A percentile compares a stretch with the other conserved stretches of the same genome.
These are phyloP conservation scores for Oryza meridionalis DNA, from an alignment of 176 grass and related monocot species.

Conservation along the genomic window DNA sequence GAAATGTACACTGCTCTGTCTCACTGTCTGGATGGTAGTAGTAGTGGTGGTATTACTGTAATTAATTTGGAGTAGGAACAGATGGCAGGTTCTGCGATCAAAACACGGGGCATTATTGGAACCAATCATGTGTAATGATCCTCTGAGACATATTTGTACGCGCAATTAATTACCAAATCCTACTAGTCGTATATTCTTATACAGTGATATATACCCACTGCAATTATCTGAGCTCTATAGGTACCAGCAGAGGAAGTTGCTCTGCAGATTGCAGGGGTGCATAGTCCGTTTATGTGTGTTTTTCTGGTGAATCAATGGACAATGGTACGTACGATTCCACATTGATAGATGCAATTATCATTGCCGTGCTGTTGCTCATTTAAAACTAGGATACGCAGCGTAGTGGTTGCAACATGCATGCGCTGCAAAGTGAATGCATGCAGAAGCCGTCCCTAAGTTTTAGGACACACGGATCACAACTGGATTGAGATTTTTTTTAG, in stretches of 20 bases:
- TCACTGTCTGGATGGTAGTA: neutral
- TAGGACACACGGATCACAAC: neutral
- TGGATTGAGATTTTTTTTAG: neutral
- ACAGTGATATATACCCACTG: neutral
- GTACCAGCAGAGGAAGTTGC: neutral
- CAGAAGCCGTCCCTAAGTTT: neutral
- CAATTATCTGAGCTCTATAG: neutral
- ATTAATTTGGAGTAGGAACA: neutral
- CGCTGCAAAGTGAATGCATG: neutral
- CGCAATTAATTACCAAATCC: slow-evolving; percentile 7
- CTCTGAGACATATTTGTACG: slow-evolving; percentile 10
- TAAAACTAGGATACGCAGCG: neutral
- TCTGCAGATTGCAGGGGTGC: neutral
- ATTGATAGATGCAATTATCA: neutral
- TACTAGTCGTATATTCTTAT: neutral
- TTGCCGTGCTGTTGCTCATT: neutral
- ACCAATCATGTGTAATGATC: slow-evolving; percentile 20
- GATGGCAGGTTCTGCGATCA: slow-evolving; percentile 17
- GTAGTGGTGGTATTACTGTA: neutral
- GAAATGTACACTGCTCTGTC: neutral
- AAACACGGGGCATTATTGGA: slow-evolving; percentile 32
- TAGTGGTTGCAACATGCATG: slow-evolving; percentile 1
- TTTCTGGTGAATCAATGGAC: neutral
- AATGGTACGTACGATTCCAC: neutral
- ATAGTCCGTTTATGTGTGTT: neutral